Base-by-base conservation (phyloP, 768 basidiomycete species). In the Lactifluus hygrophoroides region DNA sequence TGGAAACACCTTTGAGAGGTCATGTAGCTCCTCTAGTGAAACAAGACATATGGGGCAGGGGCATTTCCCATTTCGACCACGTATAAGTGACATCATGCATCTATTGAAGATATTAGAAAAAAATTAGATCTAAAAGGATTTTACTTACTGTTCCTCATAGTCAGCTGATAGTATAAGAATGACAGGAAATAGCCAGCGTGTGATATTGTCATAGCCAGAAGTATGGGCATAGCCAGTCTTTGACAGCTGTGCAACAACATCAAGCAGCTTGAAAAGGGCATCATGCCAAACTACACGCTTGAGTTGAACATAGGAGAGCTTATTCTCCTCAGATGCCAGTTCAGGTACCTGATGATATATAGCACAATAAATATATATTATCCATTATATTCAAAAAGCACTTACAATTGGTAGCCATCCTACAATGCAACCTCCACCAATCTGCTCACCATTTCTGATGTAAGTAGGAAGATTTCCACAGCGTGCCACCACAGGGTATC, bases 341-440 rank as follows among this genome's bases (percentile, higher is more conserved):
- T n/a, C n/a, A n/a, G n/a, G n/a, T n/a, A n/a, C n/a, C n/a, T n/a
- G n/a, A n/a, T n/a, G n/a, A n/a, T n/a, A n/a, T n/a, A n/a, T n/a
- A n/a, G n/a, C n/a, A n/a, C n/a, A n/a, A n/a, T n/a, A n/a, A n/a
- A n/a, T n/a, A n/a, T n/a, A n/a, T n/a, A n/a, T n/a, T n/a, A n/a
- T n/a, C n/a, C n/a, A n/a, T n/a, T n/a, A n/a, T n/a, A n/a, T n/a
- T n/a, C n/a, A n/a, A n/a, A n/a, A n/a, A n/a, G n/a, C n/a, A n/a
- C n/a, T n/a, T 53, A 70, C 64, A n/a, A 70, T 65, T 3, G 69
- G 66, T 11, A 69, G 54, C 62, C 61, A 69, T 6, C 67, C 64
- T 4, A 69, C 68, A 27, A 68, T 56, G 1, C 52, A 30, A 1
- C 64, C 66, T 9, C 58, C 56, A 7, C 67, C 64, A 19, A 34